Conservation (phyloP, 2,329 filamentous ascomycete genomes). For the Cytospora piceae region DNA sequence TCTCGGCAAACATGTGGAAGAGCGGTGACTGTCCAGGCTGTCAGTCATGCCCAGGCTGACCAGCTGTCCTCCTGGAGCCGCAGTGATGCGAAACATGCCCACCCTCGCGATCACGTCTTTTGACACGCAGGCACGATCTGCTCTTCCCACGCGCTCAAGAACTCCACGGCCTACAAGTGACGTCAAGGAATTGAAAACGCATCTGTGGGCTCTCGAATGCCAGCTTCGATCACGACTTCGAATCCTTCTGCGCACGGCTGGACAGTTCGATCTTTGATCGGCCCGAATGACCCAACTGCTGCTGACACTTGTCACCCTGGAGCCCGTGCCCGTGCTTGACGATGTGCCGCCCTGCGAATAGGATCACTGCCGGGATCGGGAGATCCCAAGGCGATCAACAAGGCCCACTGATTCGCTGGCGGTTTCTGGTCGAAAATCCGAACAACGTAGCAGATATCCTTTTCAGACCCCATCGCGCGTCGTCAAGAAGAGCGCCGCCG, state of each 20-base stretch:
- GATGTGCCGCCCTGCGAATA: neutral
- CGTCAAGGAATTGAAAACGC: neutral
- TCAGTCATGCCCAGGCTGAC: too few species aligned
- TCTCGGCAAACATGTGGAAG: neutral
- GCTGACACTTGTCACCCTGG: neutral
- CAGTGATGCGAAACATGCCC: neutral
- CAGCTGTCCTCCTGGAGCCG: neutral
- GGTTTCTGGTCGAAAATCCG: neutral
- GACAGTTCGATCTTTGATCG: too few species aligned
- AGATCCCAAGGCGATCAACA: neutral
- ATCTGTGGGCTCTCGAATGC: neutral
- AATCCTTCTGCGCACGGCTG: neutral
- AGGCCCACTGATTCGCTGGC: neutral
- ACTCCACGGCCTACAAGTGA: neutral
- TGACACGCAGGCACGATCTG: conserved; percentile 3
- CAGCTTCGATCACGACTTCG: neutral
- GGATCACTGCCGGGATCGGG: conserved; percentile 7
- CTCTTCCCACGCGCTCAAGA: neutral
- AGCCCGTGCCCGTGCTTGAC: neutral
- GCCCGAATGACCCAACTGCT: neutral
- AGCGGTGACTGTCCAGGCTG: neutral
- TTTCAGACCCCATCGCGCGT: neutral
- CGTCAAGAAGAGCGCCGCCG: neutral
- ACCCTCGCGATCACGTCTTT: neutral
- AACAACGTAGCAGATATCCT: neutral